Conservation (phyloP, 306 rosid species). For the Prosopis cineraria region DNA sequence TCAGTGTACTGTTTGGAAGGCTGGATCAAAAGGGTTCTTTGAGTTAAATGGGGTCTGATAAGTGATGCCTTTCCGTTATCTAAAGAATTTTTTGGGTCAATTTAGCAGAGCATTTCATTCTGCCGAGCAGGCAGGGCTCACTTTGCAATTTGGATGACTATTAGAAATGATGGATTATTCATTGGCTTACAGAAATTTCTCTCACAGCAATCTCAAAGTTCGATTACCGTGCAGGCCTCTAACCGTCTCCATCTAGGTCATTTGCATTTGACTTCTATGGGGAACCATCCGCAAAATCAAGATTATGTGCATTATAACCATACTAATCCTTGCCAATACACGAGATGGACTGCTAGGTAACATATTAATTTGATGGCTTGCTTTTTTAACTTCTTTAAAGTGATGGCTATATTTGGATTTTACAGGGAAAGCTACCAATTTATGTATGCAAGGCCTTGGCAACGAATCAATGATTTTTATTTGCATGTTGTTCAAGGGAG, state of each 20-base stretch:
- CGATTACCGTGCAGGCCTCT: neutral
- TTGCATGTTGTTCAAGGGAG: slow-evolving; percentile 51
- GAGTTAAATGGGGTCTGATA: neutral
- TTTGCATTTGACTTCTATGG: slow-evolving; percentile 38
- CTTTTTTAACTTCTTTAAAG: neutral
- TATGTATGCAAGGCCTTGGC: slow-evolving; percentile 83
- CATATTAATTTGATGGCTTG: neutral
- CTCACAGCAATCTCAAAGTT: neutral
- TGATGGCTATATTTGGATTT: slow-evolving; percentile 15
- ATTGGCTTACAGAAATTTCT: neutral
- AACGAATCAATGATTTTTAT: slow-evolving; percentile 66
- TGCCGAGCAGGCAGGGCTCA: neutral
- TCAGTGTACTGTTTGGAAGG: neutral
- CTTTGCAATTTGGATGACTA: neutral
- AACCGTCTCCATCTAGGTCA: neutral
- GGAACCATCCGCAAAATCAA: slow-evolving; percentile 32
- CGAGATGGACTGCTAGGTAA: slow-evolving; percentile 82
- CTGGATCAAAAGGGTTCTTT: neutral
- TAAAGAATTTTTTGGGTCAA: neutral
- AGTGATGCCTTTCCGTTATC: neutral
- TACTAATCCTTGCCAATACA: slow-evolving; percentile 58
- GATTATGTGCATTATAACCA: slow-evolving; percentile 69
- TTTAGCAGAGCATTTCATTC: neutral
- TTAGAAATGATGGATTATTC: neutral
- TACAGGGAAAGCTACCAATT: slow-evolving; percentile 70